A percentile compares a stretch with the other conserved stretches of the same genome.
phyloP scores from a whole-genome alignment of 306 rosid species.

The Citrullus colocynthis region DNA sequence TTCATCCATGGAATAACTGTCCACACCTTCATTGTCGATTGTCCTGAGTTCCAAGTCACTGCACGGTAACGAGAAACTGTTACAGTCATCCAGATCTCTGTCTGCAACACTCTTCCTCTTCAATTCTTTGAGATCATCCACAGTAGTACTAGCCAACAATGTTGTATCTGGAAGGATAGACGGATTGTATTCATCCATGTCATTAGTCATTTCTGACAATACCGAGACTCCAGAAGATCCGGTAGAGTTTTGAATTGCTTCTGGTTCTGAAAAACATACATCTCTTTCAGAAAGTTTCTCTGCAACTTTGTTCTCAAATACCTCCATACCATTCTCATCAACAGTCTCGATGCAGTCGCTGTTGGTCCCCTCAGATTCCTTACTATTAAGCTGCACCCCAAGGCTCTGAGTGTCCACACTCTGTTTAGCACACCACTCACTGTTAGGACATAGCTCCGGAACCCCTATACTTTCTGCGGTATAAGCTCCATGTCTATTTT shows the following conservation, averaged over 20 bases:
- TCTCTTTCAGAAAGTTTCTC: slow-evolving; percentile 2
- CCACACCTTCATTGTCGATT: slow-evolving; percentile 1
- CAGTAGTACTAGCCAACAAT: not conserved
- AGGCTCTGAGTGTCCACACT: not conserved
- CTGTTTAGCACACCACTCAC: not conserved
- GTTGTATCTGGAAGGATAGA: slow-evolving; percentile 4
- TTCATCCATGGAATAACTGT: not conserved
- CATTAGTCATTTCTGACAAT: slow-evolving; percentile 6
- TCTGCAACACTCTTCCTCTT: not conserved
- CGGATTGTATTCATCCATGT: not conserved
- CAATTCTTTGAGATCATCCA: not conserved
- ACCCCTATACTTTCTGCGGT: not conserved
- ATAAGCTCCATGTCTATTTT: not conserved
- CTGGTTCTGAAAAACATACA: not conserved
- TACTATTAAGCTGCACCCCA: not conserved
- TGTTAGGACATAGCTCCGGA: not conserved
- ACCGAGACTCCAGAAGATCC: slow-evolving; percentile 15
- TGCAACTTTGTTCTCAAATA: not conserved
- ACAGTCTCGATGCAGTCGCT: not conserved
- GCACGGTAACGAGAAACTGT: not conserved
- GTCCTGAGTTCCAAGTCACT: not conserved
- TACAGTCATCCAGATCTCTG: not conserved
- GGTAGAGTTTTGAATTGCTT: slow-evolving; percentile 2
- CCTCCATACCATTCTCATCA: not conserved
- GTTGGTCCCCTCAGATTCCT: slow-evolving; percentile 1